Conservation (phyloP, 2,329 filamentous ascomycete genomes). For the Colletotrichum zoysiae region DNA sequence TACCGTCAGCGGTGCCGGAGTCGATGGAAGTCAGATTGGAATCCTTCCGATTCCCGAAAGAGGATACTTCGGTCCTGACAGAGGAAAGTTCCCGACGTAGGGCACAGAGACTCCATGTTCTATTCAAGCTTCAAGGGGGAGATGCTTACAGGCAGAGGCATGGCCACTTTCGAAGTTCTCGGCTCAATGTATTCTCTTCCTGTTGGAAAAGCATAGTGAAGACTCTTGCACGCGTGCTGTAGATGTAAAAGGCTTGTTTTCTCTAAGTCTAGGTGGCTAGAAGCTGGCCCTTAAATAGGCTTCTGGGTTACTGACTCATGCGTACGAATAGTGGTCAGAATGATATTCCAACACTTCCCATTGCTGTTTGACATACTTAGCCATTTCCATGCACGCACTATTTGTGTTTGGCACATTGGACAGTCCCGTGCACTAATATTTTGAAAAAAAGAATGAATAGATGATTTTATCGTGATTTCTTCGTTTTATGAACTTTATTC, state of each 20-base stretch:
- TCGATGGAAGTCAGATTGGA: constrained; percentile 45
- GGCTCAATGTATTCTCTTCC: constrained; percentile 4
- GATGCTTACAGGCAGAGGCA: neutral
- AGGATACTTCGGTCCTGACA: constrained; percentile 48
- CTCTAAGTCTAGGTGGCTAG: too few relatives aligned
- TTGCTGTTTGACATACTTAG: constrained; percentile 11
- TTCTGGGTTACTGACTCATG: too few relatives aligned
- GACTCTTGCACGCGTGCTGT: too few relatives aligned
- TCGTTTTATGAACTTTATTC: neutral
- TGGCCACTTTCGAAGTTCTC: neutral
- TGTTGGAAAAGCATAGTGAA: too few relatives aligned
- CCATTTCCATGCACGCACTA: neutral
- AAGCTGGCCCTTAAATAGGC: too few relatives aligned
- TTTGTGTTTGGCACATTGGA: neutral
- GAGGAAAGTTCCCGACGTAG: constrained; percentile 42
- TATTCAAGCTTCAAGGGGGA: neutral
- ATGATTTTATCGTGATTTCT: neutral
- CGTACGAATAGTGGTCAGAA: too few relatives aligned
- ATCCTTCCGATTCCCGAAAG: constrained; percentile 45
- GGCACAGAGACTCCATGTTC: too few relatives aligned
- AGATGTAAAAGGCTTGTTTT: too few relatives aligned
- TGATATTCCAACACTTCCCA: too few relatives aligned
- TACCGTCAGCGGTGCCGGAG: constrained; percentile 43
- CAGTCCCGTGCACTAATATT: neutral
- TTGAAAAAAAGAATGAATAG: accelerated